A percentile compares a stretch with the other conserved stretches of the same genome.
phyloP scores from a whole-genome alignment of 495 filamentous ascomycete species.

The Filosporella fistucella region DNA sequence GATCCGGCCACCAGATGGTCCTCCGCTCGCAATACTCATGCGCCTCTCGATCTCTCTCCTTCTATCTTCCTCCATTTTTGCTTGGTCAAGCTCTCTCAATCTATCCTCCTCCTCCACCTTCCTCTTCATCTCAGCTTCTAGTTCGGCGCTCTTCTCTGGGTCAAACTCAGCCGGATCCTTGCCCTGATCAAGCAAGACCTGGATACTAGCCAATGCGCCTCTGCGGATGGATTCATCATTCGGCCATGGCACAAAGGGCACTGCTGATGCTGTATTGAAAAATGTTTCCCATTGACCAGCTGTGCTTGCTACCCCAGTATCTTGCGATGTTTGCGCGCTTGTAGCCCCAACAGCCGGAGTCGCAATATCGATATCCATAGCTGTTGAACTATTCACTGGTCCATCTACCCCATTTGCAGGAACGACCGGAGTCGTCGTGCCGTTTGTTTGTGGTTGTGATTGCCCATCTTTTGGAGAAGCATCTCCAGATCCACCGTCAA shows the following conservation, averaged over 20 bases:
- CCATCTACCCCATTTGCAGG: constrained; percentile 6
- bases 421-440: constrained; percentile 14
- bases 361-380: constrained; percentile 20
- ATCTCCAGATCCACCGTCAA: constrained; percentile 17
- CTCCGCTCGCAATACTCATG: constrained; percentile 27
- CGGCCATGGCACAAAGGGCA: constrained; percentile 67
- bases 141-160: constrained; percentile 42
- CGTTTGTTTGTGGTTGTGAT: constrained; percentile 20
- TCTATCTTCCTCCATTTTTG: constrained; percentile 20
- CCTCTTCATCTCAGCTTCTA: constrained; percentile 38
- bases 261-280: constrained; percentile 17
- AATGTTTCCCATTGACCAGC: constrained; percentile 7
- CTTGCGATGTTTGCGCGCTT: constrained; percentile 1
- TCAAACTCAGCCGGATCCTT: constrained; percentile 52
- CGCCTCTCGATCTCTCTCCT: constrained; percentile 29
- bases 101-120: constrained; percentile 38
- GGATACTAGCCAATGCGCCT: constrained; percentile 57
- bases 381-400: background rate
- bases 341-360: background rate
- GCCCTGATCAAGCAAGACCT: constrained; percentile 51
- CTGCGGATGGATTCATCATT: constrained; percentile 54
- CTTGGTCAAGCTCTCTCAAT: constrained; percentile 29
- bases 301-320: constrained; percentile 5
- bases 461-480: constrained; percentile 23
- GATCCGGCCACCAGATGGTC: constrained; percentile 8